Conservation (phyloP, 345 rosid species). For the Salix dunnii region DNA sequence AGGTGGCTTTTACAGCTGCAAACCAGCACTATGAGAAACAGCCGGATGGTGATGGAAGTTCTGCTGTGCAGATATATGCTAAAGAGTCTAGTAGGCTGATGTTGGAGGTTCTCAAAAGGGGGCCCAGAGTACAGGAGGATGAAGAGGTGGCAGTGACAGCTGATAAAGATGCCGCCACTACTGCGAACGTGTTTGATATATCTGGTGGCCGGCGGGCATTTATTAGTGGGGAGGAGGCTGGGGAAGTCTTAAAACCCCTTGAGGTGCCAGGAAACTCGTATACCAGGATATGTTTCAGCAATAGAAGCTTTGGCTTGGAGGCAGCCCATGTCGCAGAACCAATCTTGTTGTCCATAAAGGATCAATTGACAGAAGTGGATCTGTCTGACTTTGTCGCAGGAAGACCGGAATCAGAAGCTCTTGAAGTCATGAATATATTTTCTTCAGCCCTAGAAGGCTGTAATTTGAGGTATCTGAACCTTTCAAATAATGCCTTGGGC, state of each 20-base stretch:
- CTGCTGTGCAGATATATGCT: conserved; percentile 94
- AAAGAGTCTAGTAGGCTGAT: conserved; percentile 85
- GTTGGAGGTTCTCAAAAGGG: conserved; percentile 77
- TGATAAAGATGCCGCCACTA: conserved; percentile 23
- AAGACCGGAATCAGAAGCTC: conserved; percentile 85
- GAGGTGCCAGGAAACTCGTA: conserved; percentile 64
- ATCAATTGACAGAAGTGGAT: conserved; percentile 77
- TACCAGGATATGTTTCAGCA: conserved; percentile 85
- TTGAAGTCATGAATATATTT: conserved; percentile 78
- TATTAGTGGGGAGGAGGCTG: conserved; percentile 76
- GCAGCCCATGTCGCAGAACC: conserved; percentile 80
- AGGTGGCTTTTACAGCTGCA: conserved; percentile 54
- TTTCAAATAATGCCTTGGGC: conserved; percentile 88
- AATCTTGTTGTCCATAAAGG: conserved; percentile 60
- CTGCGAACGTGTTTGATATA: conserved; percentile 60
- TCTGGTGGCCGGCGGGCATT: conserved; percentile 71
- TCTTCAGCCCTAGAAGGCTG: conserved; percentile 72
- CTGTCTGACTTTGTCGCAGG: conserved; percentile 90
- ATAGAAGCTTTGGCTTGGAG: conserved; percentile 78
- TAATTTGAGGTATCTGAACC: conserved; percentile 60
- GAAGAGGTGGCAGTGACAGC: conserved; percentile 20
- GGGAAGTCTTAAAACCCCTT: conserved; percentile 66
- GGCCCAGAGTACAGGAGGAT: conserved; percentile 39
- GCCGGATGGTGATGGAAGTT: conserved; percentile 93
- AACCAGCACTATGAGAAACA: conserved; percentile 73